phyloP scores from a whole-genome alignment of 805 yeast species.

The Tetrapisispora nanseiensis region DNA sequence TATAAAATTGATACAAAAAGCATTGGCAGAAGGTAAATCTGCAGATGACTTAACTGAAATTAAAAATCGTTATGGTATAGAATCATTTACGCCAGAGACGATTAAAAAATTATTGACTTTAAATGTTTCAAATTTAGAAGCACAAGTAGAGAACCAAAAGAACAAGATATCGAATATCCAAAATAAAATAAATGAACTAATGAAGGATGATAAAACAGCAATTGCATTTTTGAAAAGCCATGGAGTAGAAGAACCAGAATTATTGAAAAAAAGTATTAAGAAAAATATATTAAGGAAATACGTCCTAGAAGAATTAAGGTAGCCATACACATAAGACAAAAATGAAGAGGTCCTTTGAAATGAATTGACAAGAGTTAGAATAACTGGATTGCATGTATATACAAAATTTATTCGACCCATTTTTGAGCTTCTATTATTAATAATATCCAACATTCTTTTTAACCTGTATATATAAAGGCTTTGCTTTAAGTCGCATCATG shows the following conservation, averaged over 20 bases:
- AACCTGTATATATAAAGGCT: background rate
- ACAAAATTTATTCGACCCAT: background rate
- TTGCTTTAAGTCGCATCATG: background rate
- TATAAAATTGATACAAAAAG: constrained; percentile 22
- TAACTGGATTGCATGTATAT: background rate
- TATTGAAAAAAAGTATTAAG: constrained; percentile 42
- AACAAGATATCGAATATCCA: constrained; percentile 31
- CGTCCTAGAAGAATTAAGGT: constrained; percentile 25
- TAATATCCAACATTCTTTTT: too few species aligned
- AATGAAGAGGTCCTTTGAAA: too few species aligned
- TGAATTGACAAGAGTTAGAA: too few species aligned
- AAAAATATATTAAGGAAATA: constrained; percentile 69
- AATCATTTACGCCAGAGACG: constrained; percentile 38
- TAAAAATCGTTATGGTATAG: constrained; percentile 38
- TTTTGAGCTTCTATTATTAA: background rate
- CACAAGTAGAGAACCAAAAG: constrained; percentile 20
- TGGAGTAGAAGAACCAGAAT: constrained; percentile 30
- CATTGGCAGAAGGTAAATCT: constrained; percentile 28
- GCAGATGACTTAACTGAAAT: constrained; percentile 31
- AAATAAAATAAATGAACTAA: constrained; percentile 29
- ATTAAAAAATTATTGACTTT: constrained; percentile 31
- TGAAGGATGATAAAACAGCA: constrained; percentile 31
- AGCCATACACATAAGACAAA: too few species aligned
- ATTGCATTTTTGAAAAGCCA: constrained; percentile 28
- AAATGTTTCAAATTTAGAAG: constrained; percentile 28